Percentiles rank a stretch among this genome's conserved stretches.
phyloP scores from a whole-genome alignment of 2,329 filamentous ascomycete genomes.

The Annulohypoxylon truncatum region DNA sequence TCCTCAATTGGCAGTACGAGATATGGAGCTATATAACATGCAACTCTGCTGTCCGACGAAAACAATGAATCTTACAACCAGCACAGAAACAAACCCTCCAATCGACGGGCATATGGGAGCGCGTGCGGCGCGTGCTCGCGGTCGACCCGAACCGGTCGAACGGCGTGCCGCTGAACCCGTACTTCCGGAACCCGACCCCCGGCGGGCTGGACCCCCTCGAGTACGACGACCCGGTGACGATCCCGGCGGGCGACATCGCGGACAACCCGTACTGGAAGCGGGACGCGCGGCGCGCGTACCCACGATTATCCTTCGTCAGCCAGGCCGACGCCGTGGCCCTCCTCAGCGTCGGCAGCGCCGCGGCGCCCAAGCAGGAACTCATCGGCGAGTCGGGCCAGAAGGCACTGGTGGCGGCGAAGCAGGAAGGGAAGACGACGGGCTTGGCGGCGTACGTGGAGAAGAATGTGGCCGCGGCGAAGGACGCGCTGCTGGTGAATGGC shows the following conservation, averaged over 20 bases:
- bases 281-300: conserved; percentile 85
- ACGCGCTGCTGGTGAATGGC: conserved; percentile 78
- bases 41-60: neutral
- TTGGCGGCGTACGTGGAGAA: conserved; percentile 80
- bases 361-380: conserved; percentile 83
- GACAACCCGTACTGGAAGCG: conserved; percentile 98
- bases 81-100: conserved; percentile 94
- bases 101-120: conserved; percentile 88
- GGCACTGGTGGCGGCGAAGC: conserved; percentile 79
- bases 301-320: conserved; percentile 79
- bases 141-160: conserved; percentile 90
- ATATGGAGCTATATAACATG: neutral
- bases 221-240: conserved; percentile 85
- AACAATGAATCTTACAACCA: neutral
- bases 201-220: conserved; percentile 75
- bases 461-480: conserved; percentile 57
- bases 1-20: neutral
- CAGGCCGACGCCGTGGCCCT: conserved; percentile 89
- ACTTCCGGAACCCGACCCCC: conserved; percentile 88
- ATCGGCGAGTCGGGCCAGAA: conserved; percentile 76
- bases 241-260: conserved; percentile 87
- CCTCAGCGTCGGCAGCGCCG: conserved; percentile 84
- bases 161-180: conserved; percentile 91
- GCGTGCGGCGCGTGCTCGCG: conserved; percentile 79
- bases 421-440: conserved; percentile 74